phyloP scores from a whole-genome alignment of 306 rosid genomes.

The Vicia faba region DNA sequence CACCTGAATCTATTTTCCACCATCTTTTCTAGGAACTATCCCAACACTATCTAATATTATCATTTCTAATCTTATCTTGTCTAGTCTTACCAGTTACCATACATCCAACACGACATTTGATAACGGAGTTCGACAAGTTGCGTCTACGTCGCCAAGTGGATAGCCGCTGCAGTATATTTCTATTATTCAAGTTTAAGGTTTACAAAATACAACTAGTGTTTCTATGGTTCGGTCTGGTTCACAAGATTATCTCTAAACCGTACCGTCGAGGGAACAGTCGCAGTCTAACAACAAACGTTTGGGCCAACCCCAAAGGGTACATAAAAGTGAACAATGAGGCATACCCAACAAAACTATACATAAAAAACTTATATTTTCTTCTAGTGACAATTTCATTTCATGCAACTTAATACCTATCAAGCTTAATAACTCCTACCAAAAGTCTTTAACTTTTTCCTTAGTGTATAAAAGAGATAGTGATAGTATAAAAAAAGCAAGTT shows the following conservation, averaged over 20 bases:
- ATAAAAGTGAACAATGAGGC: background rate
- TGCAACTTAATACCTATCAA: constrained; percentile 15
- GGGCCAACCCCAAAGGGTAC: background rate
- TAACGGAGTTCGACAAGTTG: background rate
- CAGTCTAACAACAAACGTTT: background rate
- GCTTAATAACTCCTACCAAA: constrained; percentile 11
- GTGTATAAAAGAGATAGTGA: constrained; percentile 2
- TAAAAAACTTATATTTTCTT: background rate
- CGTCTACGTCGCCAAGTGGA: background rate
- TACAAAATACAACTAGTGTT: background rate
- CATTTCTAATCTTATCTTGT: too few relatives aligned
- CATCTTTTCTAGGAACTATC: too few relatives aligned
- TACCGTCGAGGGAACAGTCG: background rate
- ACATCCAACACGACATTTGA: background rate
- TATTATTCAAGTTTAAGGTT: background rate
- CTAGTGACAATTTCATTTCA: constrained; percentile 16
- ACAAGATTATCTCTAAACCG: background rate
- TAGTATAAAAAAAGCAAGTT: constrained; percentile 5
- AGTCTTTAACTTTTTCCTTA: background rate
- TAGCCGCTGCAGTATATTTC: background rate
- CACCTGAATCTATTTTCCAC: too few relatives aligned
- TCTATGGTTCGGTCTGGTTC: background rate
- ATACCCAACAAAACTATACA: background rate
- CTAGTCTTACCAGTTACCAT: too few relatives aligned
- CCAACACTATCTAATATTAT: too few relatives aligned